phyloP scores from a whole-genome alignment of 108 stramenopile species.

The Nannochloropsis gaditana region DNA sequence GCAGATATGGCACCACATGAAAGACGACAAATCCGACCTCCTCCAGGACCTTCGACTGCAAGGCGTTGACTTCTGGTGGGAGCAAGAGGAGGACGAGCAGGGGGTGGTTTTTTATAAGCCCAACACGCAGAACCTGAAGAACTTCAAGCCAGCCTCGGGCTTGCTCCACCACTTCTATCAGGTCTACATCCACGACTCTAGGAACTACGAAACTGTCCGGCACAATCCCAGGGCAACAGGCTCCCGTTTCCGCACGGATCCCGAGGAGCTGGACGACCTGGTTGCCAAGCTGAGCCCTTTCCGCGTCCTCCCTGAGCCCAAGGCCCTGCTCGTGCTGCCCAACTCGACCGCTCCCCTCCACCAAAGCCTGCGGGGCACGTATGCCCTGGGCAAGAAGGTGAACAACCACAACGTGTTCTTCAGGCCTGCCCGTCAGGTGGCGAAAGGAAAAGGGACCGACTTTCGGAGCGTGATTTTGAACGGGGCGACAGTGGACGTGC shows the following conservation, averaged over 20 bases:
- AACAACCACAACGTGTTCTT: neutral
- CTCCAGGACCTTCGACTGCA: neutral
- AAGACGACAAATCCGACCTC: neutral
- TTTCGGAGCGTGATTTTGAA: neutral
- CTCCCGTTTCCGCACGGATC: neutral
- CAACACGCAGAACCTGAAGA: neutral
- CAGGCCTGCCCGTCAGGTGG: neutral
- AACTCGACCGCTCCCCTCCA: neutral
- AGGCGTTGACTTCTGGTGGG: neutral
- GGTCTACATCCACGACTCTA: neutral
- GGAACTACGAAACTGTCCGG: neutral
- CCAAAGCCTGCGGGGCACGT: neutral
- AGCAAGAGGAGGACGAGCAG: neutral
- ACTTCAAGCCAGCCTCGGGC: neutral
- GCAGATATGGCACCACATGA: neutral
- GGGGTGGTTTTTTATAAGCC: neutral
- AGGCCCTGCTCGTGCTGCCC: neutral
- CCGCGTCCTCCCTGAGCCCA: neutral
- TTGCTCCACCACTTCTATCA: neutral
- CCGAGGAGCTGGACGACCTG: neutral
- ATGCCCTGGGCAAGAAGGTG: neutral
- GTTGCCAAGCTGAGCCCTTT: neutral
- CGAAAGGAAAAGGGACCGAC: neutral
- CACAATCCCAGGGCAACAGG: neutral
- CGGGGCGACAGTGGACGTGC: neutral